Evolutionary conservation across 306 rosid species (phyloP), one percentile per base, ranked within the genome.

Genomic region (Dicorynia guianensis): DNA sequence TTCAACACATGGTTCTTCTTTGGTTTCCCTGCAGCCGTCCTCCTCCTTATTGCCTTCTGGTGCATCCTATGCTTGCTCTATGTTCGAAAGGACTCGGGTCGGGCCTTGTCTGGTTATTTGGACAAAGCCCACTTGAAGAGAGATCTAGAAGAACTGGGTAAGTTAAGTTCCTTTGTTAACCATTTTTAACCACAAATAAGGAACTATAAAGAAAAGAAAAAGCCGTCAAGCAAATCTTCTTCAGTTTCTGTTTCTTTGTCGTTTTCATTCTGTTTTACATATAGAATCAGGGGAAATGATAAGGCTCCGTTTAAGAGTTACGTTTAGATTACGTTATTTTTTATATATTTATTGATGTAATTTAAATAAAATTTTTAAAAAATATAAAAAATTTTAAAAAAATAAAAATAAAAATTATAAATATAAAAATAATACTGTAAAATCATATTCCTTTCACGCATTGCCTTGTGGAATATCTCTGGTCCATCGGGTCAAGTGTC

Each of bases 61-160:
- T 67, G 58, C 17, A 74, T 93, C 0, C 63, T 93, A 0, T 93
- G 97, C 52, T 70, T 85, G 60, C 61, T 93, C 36, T 91, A 91
- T 58, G 82, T 91, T 14, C 35, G 70, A 11, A 84, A 48, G 59
- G 93, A 76, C 0, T 87, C 96, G 12, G 72, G 77, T 4, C 83
- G 74, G 36, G 91, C 63, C 30, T 86, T 93, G 52, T 78, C 96
- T 62, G 40, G 75, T 49, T 90, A 91, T 63, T 79, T 93, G 79
- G 93, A 87, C 35, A 89, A 80, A 68, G 18, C 93, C 34, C 91
- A 89, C 11, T 79, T 93, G 83, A 91, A 70, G 78, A 85, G 86
- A 46, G 98, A 93, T 75, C 96, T 93, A 0, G 85, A 93, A 49
- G 75, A 84, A 62, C 83, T 93, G 33, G 98, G 98, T 93, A 83